These are phyloP conservation scores for Centrapalus pauciflorus DNA, from an alignment of 129 eudicot genomes.

Conservation along the genomic window DNA sequence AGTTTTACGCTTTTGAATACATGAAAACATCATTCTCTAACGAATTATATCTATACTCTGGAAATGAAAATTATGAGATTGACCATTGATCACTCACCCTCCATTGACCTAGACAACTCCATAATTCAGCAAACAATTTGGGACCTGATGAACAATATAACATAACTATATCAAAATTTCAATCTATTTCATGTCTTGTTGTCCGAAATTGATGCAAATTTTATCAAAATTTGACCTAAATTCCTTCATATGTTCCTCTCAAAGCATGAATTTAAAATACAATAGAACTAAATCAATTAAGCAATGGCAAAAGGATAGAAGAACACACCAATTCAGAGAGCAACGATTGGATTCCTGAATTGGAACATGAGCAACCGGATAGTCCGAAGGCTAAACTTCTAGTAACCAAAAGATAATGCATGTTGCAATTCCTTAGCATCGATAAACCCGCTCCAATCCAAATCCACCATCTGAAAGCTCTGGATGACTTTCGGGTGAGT, in stretches of 20 bases:
- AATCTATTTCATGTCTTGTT: too few relatives aligned
- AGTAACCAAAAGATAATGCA: slow-evolving; percentile 51
- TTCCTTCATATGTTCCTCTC: neutral
- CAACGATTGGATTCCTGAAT: slow-evolving; percentile 40
- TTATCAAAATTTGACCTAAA: slow-evolving; percentile 9
- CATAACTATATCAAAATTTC: too few relatives aligned
- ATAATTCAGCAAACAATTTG: slow-evolving; percentile 60
- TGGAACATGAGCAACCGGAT: slow-evolving; percentile 70
- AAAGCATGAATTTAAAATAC: neutral
- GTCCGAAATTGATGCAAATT: neutral
- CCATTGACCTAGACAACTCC: slow-evolving; percentile 84
- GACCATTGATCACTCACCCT: slow-evolving; percentile 56
- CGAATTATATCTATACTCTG: too few relatives aligned
- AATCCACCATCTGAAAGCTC: slow-evolving; percentile 81
- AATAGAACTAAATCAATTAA: neutral
- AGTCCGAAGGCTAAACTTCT: slow-evolving; percentile 56
- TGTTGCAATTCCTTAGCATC: slow-evolving; percentile 73
- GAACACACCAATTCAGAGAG: slow-evolving; percentile 43
- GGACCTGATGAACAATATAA: slow-evolving; percentile 54
- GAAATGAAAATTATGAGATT: too few relatives aligned
- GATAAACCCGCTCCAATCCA: slow-evolving; percentile 75
- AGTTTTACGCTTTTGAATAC: too few relatives aligned
- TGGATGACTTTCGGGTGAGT: slow-evolving; percentile 76
- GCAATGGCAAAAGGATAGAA: neutral
- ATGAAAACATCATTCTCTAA: too few relatives aligned